Base-by-base conservation (phyloP, 148 eudicot genomes). In the Vaccinium darrowii region DNA sequence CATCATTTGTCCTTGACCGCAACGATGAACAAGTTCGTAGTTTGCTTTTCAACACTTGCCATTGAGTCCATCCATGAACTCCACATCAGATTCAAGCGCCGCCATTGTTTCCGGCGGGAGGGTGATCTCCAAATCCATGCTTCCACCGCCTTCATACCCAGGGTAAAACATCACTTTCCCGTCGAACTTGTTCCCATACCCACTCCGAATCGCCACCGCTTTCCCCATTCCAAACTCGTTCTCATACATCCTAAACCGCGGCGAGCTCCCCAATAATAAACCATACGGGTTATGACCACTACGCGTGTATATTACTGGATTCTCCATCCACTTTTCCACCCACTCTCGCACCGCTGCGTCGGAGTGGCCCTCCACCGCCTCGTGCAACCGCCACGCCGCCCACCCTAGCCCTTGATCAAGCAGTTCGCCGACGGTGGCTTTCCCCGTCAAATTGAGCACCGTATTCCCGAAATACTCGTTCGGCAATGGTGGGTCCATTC, bases 101-200 rank as follows among this genome's bases (percentile, higher is more conserved):
- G 19, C 9, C 89, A 84, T 87, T 3, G 8, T 43, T 5, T 88
- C 69, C 16, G 85, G 82, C 10, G 54, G 18, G 10, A 88, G 85
- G 83, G 81, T 85, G 2, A 88, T 49, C 84, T 88, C 89, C 56
- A 87, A 57, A 73, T 84, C 87, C 87, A 88, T 85, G 85, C 87
- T 85, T 14, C 73, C 80, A 2, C 77, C 84, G 10, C 83, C 83
- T 83, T 82, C 86, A 36, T 2, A 16, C 30, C 89, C 89, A 2
- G 87, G 87, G 58, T 78, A 88, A 63, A 85, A 56, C 8, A 80
- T 12, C 21, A 85, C 83, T 60, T 85, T 88, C 80, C 89, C 89
- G 83, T 88, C 85, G 19, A 73, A 58, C 65, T 88, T 88, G 49
- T 88, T 78, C 1, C 78, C 84, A 36, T 47, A 82, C 7, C 87